Conservation (phyloP, 257 asterid species). For the Fraxinus cuspidata region DNA sequence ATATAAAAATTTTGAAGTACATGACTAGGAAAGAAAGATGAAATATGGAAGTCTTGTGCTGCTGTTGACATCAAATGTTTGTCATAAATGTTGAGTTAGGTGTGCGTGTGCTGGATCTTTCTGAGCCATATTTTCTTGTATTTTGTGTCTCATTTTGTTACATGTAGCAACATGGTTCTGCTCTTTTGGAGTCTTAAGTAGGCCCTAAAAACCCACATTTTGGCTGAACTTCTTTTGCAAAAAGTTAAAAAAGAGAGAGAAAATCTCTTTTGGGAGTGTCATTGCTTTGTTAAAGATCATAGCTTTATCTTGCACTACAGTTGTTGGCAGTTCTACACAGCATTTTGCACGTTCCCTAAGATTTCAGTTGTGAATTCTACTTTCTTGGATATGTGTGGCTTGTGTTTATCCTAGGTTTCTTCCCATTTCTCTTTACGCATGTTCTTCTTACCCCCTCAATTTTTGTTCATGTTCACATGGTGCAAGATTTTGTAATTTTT, state of each 20-base stretch:
- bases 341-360: not conserved
- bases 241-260: no score
- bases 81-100: not conserved
- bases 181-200: not conserved
- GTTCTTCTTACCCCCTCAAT: not conserved
- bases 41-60: not conserved
- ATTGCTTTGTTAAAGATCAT: not conserved
- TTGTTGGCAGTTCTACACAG: not conserved
- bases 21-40: not conserved
- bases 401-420: not conserved
- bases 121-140: not conserved
- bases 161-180: not conserved
- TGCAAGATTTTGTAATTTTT: not conserved
- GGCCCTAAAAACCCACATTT: not conserved
- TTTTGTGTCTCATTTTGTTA: not conserved
- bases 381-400: not conserved
- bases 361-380: not conserved
- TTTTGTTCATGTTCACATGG: not conserved
- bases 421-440: not conserved
- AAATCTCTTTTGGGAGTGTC: not conserved
- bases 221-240: not conserved
- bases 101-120: not conserved
- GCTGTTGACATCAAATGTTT: not conserved
- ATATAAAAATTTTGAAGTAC: not conserved
- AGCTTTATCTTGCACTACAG: not conserved